These are phyloP conservation scores for Astraeus odoratus DNA, from an alignment of 768 basidiomycete species.

Conservation along the genomic window DNA sequence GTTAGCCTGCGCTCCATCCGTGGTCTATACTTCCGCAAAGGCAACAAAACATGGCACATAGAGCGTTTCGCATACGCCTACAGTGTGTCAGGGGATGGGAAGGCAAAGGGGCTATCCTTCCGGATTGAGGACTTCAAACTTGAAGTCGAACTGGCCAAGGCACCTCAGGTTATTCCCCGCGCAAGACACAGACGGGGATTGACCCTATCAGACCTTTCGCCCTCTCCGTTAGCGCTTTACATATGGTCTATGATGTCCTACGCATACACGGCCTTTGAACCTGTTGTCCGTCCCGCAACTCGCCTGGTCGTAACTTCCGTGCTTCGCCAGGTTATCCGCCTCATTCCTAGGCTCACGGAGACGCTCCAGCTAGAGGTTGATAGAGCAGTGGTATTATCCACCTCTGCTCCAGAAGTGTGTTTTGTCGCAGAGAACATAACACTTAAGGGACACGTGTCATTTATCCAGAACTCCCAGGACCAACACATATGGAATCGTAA, in stretches of 20 bases:
- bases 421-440: slow-evolving; percentile 45
- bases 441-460: slow-evolving; percentile 47
- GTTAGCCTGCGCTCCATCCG: slow-evolving; percentile 74
- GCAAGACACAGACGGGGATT: slow-evolving; percentile 33
- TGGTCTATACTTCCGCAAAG: slow-evolving; percentile 61
- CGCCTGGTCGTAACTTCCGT: slow-evolving; percentile 47
- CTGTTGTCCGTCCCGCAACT: slow-evolving; percentile 53
- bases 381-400: slow-evolving; percentile 43
- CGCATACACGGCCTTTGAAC: slow-evolving; percentile 45
- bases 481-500: slow-evolving; percentile 8
- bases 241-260: slow-evolving; percentile 27
- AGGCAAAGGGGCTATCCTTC: slow-evolving; percentile 51
- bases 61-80: slow-evolving; percentile 62
- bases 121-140: slow-evolving; percentile 56
- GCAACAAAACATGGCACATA: slow-evolving; percentile 47
- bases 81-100: slow-evolving; percentile 39
- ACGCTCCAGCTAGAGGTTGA: slow-evolving; percentile 63
- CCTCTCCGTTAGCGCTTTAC: slow-evolving; percentile 29
- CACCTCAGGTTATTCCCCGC: slow-evolving; percentile 14
- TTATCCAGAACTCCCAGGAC: slow-evolving; percentile 42
- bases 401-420: slow-evolving; percentile 44
- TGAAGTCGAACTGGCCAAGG: slow-evolving; percentile 31
- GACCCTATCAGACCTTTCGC: slow-evolving; percentile 33
- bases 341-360: slow-evolving; percentile 63
- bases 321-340: slow-evolving; percentile 53